Evolutionary conservation across 2,329 filamentous ascomycete genomes (phyloP).

Genomic region (Hymenoscyphus occultus): DNA sequence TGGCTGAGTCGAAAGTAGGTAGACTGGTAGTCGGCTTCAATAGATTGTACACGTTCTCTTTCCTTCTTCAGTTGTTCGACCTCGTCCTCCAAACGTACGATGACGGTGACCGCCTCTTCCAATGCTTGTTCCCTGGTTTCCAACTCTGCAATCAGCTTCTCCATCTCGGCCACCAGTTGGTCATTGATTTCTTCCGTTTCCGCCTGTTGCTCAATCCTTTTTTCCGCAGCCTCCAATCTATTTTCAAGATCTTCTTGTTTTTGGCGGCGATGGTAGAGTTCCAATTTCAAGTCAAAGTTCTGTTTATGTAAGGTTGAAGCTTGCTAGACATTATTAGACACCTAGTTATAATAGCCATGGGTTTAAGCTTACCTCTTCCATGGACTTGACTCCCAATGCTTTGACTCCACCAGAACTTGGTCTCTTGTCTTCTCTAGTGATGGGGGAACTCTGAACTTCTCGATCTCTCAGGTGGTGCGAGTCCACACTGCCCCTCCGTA

Average conservation of each 20-base stretch:
- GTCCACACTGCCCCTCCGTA: conserved; percentile 28
- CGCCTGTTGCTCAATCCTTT: conserved; percentile 39
- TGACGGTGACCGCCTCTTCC: conserved; percentile 68
- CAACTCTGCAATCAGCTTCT: conserved; percentile 53
- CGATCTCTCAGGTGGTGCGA: conserved; percentile 19
- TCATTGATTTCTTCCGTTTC: conserved; percentile 58
- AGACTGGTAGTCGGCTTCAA: conserved; percentile 41
- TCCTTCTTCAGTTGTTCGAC: conserved; percentile 54
- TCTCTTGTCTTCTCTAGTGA: conserved; percentile 29
- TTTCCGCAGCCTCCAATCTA: conserved; percentile 52
- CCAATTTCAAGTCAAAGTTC: conserved; percentile 74
- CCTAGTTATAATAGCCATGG: conserved; percentile 6
- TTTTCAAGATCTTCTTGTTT: conserved; percentile 59
- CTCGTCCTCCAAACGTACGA: conserved; percentile 61
- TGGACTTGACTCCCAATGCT: conserved; percentile 62
- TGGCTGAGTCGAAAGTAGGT: conserved; percentile 25
- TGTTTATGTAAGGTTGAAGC: conserved; percentile 69
- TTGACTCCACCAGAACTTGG: conserved; percentile 40
- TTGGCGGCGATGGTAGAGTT: conserved; percentile 67
- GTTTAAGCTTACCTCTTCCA: conserved; percentile 55
- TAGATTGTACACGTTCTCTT: conserved; percentile 50
- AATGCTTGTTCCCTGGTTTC: conserved; percentile 69
- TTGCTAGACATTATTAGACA: conserved; percentile 43
- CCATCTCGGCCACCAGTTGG: conserved; percentile 50
- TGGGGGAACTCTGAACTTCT: conserved; percentile 34